Evolutionary conservation across 352 stramenopile genomes (phyloP).

Genomic region (Pythium phragmiticola): DNA sequence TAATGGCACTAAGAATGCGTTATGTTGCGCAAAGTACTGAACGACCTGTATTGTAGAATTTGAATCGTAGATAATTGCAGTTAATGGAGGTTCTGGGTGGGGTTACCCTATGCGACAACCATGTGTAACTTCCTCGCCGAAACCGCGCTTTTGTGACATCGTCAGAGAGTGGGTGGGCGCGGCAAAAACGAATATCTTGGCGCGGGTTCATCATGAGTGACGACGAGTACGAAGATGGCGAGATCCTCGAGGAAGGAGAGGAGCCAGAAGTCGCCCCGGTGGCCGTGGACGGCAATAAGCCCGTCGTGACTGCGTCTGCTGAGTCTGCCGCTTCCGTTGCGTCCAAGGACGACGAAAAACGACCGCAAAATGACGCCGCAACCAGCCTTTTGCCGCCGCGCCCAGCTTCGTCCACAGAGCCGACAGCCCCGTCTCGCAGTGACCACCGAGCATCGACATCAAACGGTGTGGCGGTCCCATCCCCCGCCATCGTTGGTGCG

Average conservation of each 20-base stretch:
- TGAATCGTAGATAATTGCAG: background rate
- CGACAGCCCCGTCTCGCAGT: constrained; percentile 3
- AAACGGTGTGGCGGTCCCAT: background rate
- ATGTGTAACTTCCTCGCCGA: constrained; percentile 1
- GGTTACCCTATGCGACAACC: background rate
- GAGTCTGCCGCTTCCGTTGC: background rate
- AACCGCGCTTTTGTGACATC: background rate
- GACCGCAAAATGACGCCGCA: constrained; percentile 1
- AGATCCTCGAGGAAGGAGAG: constrained; percentile 71
- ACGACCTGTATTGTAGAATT: background rate
- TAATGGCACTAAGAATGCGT: background rate
- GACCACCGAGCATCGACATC: constrained; percentile 15
- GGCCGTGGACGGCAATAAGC: background rate
- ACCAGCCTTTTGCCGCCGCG: background rate
- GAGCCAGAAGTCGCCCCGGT: constrained; percentile 26
- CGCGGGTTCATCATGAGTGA: constrained; percentile 20
- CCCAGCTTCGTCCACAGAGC: background rate
- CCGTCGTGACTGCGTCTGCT: background rate
- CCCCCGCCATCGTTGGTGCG: background rate
- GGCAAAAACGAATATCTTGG: background rate
- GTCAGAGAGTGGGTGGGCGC: background rate
- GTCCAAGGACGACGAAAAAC: background rate
- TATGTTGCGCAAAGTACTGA: background rate
- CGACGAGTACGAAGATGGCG: constrained; percentile 65
- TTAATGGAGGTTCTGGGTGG: background rate